Base-by-base conservation (phyloP, 345 rosid genomes). In the Brassica napus region DNA sequence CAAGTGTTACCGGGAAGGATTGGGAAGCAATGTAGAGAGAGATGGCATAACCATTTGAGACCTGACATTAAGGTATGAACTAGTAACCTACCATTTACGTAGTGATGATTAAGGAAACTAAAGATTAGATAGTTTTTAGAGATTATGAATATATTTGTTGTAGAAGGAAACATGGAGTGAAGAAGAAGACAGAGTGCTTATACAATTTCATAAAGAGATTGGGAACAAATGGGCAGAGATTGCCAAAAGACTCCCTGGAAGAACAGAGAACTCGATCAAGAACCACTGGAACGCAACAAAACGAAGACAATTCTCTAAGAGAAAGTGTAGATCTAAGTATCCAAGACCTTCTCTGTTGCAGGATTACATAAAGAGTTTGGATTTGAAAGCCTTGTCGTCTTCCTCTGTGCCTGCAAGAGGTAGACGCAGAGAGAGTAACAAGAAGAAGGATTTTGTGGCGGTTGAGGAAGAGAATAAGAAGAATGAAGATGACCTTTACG, bases 261-360 rank as follows among this genome's bases (percentile, higher is more conserved):
- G 99, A 84, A 96, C 98, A 6, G 98, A 96, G 66, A 96, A 96
- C 81, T 91, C 98, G 14, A 96, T 96, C 74, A 96, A 96, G 75
- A 96, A 96, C 85, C 98, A 96, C 65, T 93, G 99, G 99, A 96
- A 93, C 39, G 98, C 97, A 18, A 96, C 98, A 52, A 96, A 93
- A 78, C 82, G 99, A 72, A 88, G 94, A 86, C 98, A 92, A 24
- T 88, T 82, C 73, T 89, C 98, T 0, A 96, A 88, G 83, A 79
- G 99, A 75, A 96, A 89, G 47, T 90, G 94, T 68, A 87, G 94
- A 1, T 84, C 98, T 1, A 96, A 91, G 82, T 73, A 85, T 85
- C 94, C 97, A 1, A 84, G 86, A 79, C 84, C 85, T 37, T 83
- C 97, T 7, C 84, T 93, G 39, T 85, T 96, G 70, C 99, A 96